Base-by-base conservation (phyloP, 345 rosid species). In the Geranium brycei region DNA sequence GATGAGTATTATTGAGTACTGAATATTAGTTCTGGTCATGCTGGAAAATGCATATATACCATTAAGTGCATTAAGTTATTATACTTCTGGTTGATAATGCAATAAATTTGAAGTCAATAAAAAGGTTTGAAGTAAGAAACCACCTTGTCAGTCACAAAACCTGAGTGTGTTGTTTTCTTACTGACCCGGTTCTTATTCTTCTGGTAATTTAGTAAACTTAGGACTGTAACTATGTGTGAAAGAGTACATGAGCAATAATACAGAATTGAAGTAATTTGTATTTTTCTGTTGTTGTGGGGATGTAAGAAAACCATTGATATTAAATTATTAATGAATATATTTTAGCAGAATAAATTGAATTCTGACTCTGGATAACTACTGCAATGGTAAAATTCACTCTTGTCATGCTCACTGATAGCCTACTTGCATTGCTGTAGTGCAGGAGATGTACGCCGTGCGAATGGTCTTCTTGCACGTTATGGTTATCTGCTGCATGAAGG, bases 371-470 rank as follows among this genome's bases (percentile, higher is more conserved):
- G 53, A 8, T 47, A 47, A 47, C 53, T 8, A 41, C 51, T 41
- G 3, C 41, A 35, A 35, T 47, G 53, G 14, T 47, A 47, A 13
- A 47, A 47, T 7, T 47, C 14, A 8, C 3, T 47, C 13, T 47
- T 8, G 53, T 47, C 53, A 47, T 47, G 15, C 53, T 47, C 15
- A 47, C 19, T 47, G 17, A 67, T 72, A 63, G 63, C 47, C 17
- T 59, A 40, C 35, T 61, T 72, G 74, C 69, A 17, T 70, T 79
- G 82, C 75, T 82, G 75, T 82, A 83, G 89, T 81, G 85, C 85
- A 82, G 89, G 95, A 81, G 89, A 88, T 82, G 66, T 85, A 68
- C 87, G 86, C 71, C 83, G 85, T 65, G 88, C 86, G 64, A 84
- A 79, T 82, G 95, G 91, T 74, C 78, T 83, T 75, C 87, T 88